Evolutionary conservation across 1,139 yeast species (phyloP), one percentile per base, ranked within the genome.

Genomic region (Zygosaccharomyces pseudobailii): DNA sequence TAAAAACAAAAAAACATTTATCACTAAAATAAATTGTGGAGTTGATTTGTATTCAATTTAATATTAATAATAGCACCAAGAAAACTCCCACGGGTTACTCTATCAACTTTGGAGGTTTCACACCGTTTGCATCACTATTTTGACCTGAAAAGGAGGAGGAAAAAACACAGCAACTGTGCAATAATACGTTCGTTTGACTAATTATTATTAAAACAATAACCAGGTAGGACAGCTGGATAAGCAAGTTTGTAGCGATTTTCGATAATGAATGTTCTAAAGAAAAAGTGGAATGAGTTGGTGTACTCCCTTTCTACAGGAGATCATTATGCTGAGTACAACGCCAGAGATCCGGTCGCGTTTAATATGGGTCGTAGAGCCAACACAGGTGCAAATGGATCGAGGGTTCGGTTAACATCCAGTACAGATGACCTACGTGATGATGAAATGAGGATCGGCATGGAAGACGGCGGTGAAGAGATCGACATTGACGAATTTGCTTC

Each of bases 231-330:
- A 13, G 17, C 17, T 13, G 17, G 17, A 13, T 13, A 13, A 13
- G 17, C 17, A 13, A 13, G 17, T 13, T 13, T 13, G 17, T 13
- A 13, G 17, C 17, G 17, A 13, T 13, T 13, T 13, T 6, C 8
- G 10, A 24, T 17, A 13, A 62, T 57, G 66, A 67, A 68, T 59
- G 59, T 64, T 8, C 64, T 70, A 51, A 69, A 65, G 51, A 68
- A 68, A 49, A 70, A 68, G 47, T 62, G 70, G 57, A 71, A 75
- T 59, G 84, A 82, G 65, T 71, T 82, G 58, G 65, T 82, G n/a
- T 84, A 84, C 63, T 77, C 84, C 17, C 66, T 82, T 49, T 78
- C 80, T 44, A 80, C 88, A 5, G 76, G 73, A 49, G 88, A 83
- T 58, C 80, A 83, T 59, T 83, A 83, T 60, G 82, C 88, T 0